phyloP scores from a whole-genome alignment of 2,329 filamentous ascomycete species.

The Cyphellophora attinorum region DNA sequence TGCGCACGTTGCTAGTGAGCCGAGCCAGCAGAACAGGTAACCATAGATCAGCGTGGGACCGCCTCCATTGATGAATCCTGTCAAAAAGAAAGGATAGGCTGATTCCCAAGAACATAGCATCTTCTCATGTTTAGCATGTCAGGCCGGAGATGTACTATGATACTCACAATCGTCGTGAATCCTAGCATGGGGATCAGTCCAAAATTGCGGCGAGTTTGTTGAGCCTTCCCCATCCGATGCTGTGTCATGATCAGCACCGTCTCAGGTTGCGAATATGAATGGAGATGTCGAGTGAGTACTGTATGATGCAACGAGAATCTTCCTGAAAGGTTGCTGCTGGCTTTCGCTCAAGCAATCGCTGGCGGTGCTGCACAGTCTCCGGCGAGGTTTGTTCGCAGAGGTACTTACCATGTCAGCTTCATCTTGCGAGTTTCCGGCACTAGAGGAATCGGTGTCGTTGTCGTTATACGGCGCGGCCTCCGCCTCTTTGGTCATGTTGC shows the following conservation, averaged over 20 bases:
- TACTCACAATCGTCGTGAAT: slow-evolving; percentile 31
- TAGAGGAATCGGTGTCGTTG: too few species aligned
- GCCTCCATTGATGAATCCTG: slow-evolving; percentile 14
- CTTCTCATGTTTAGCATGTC: too few species aligned
- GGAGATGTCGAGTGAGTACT: too few species aligned
- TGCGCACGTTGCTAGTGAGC: slow-evolving; percentile 19
- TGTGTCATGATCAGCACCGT: too few species aligned
- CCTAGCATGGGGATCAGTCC: slow-evolving; percentile 30
- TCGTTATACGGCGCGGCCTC: slow-evolving; percentile 22
- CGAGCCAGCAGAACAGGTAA: slow-evolving; percentile 16
- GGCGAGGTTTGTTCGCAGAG: too few species aligned
- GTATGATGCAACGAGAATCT: too few species aligned
- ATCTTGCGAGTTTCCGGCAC: slow-evolving; percentile 8
- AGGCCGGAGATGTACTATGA: too few species aligned
- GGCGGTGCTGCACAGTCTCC: too few species aligned
- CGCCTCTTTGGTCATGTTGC: slow-evolving; percentile 17
- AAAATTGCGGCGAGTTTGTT: slow-evolving; percentile 29
- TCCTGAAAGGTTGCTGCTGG: too few species aligned
- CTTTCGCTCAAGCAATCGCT: too few species aligned
- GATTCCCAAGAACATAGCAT: slow-evolving; percentile 8
- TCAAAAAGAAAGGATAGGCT: slow-evolving; percentile 1
- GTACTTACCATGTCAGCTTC: slow-evolving; percentile 1
- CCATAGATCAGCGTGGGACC: slow-evolving; percentile 19
- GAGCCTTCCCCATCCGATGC: slow-evolving; percentile 24
- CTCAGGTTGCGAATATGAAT: too few species aligned